These are phyloP conservation scores for Heterobasidion occidentale DNA, from an alignment of 1,284 basidiomycete species.

Conservation along the genomic window DNA sequence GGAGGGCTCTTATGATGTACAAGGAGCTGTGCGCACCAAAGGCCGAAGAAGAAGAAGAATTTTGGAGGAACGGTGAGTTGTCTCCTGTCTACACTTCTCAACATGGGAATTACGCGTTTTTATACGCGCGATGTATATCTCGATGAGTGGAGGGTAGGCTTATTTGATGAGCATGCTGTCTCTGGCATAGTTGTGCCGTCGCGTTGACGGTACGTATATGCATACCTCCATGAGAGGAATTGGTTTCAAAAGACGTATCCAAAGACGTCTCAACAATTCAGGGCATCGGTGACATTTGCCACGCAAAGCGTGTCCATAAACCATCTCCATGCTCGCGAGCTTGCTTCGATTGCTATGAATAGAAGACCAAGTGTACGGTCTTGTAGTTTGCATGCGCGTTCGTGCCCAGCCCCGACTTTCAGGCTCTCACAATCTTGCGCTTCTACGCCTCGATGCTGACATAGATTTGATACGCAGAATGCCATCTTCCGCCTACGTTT, in stretches of 20 bases:
- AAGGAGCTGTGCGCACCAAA: conserved; percentile 45
- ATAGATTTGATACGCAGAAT: conserved; percentile 45
- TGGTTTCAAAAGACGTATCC: too few relatives aligned
- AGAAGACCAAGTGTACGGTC: too few relatives aligned
- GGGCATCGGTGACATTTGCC: too few relatives aligned
- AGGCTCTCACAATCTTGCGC: neutral
- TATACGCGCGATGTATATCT: neutral
- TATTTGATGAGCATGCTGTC: neutral
- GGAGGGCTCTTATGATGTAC: conserved; percentile 52
- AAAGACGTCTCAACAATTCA: too few relatives aligned
- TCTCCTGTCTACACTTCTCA: neutral
- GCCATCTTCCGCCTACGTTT: conserved; percentile 86
- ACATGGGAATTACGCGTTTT: too few relatives aligned
- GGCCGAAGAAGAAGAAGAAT: conserved; percentile 52
- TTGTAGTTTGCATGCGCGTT: neutral
- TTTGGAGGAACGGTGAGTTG: conserved; percentile 60
- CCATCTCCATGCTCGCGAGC: too few relatives aligned
- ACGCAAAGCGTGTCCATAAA: too few relatives aligned
- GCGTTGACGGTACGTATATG: too few relatives aligned
- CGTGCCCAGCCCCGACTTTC: neutral
- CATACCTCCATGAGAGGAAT: too few relatives aligned
- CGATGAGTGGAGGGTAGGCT: neutral
- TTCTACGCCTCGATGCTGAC: neutral
- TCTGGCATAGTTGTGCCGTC: too few relatives aligned
- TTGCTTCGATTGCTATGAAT: too few relatives aligned